These are phyloP conservation scores for Septoria petroselini DNA, from an alignment of 2,329 filamentous ascomycete genomes.

Conservation along the genomic window DNA sequence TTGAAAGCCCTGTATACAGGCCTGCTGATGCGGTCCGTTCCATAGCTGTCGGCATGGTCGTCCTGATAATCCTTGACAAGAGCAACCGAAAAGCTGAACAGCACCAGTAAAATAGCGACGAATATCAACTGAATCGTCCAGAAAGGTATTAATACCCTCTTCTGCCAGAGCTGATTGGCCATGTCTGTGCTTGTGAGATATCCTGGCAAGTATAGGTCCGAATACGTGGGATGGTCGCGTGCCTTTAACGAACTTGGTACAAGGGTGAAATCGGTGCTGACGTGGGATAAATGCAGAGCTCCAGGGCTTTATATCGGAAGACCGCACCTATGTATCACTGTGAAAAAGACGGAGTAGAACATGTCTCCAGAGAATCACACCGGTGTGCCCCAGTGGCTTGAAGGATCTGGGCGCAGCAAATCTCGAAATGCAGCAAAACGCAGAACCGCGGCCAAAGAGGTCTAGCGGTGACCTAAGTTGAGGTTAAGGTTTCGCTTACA, in stretches of 20 bases:
- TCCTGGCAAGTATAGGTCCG: conserved; percentile 6
- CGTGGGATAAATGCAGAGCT: background rate
- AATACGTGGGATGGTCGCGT: conserved; percentile 5
- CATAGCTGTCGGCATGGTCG: conserved; percentile 8
- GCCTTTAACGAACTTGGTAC: background rate
- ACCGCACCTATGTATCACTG: conserved; percentile 1
- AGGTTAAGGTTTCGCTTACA: background rate
- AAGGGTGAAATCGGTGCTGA: too few relatives aligned
- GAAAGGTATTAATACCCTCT: conserved; percentile 33
- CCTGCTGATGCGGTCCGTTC: conserved; percentile 5
- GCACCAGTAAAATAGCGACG: conserved; percentile 21
- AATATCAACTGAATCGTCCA: conserved; percentile 29
- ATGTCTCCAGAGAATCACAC: too few relatives aligned
- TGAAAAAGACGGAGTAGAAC: background rate
- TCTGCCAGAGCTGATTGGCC: conserved; percentile 30
- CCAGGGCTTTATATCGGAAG: background rate
- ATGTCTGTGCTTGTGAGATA: conserved; percentile 16
- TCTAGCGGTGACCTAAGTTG: conserved; percentile 5
- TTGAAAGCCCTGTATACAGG: conserved; percentile 13
- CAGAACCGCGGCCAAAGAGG: background rate
- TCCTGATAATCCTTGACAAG: conserved; percentile 7
- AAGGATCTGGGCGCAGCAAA: conserved; percentile 14
- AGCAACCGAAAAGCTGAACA: conserved; percentile 9
- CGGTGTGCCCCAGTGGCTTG: conserved; percentile 6
- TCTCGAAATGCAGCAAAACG: conserved; percentile 7